phyloP scores from a whole-genome alignment of 257 asterid genomes.

The Haberlea rhodopensis region DNA sequence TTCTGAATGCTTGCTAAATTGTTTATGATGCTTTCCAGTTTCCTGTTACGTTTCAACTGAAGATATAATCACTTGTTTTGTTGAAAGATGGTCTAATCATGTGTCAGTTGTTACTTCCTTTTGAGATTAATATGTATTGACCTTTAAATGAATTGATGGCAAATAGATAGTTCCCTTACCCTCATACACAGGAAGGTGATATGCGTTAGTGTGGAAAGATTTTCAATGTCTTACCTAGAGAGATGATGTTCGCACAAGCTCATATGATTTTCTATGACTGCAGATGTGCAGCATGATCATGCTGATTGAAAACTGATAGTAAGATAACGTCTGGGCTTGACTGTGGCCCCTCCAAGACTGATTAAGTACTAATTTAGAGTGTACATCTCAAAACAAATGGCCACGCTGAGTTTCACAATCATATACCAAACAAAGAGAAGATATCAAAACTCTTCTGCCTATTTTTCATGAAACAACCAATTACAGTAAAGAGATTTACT shows the following conservation, averaged over 20 bases:
- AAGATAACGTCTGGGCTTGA: no score
- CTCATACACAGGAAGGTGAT: slow-evolving; percentile 5
- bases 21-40: not conserved
- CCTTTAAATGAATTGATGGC: slow-evolving; percentile 5
- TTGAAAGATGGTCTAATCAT: slow-evolving; percentile 13
- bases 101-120: not conserved
- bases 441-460: no score
- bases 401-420: no score
- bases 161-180: slow-evolving; percentile 6
- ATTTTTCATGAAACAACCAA: no score
- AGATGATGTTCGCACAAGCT: slow-evolving; percentile 10
- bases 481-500: no score
- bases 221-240: slow-evolving; percentile 1
- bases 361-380: no score
- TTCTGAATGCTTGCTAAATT: slow-evolving; percentile 5
- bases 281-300: no score
- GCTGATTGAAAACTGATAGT: no score
- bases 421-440: no score
- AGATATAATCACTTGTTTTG: slow-evolving; percentile 15
- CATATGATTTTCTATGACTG: not conserved
- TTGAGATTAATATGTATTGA: not conserved
- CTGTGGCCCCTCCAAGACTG: no score
- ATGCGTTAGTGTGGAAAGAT: slow-evolving; percentile 1
- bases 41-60: not conserved
- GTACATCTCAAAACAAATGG: no score